phyloP scores from a whole-genome alignment of 805 yeast species.

The Kodamaea kaohsiungensis region DNA sequence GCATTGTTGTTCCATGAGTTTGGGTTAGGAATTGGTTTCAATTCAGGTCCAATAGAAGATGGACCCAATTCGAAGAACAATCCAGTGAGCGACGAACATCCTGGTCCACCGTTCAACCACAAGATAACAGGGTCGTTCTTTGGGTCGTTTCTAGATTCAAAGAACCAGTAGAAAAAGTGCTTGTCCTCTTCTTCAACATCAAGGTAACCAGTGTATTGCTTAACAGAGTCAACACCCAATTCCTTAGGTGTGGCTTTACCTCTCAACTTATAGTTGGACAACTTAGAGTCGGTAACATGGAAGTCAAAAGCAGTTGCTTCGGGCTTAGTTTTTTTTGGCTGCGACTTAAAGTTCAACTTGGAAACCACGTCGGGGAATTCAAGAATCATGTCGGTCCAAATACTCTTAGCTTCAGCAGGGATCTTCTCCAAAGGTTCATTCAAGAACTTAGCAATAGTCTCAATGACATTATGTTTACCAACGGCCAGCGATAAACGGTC shows the following conservation, averaged over 20 bases:
- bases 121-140: conserved; percentile 79
- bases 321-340: conserved; percentile 39
- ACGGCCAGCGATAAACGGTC: conserved; percentile 7
- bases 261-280: conserved; percentile 57
- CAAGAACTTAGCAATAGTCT: conserved; percentile 51
- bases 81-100: conserved; percentile 91
- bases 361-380: conserved; percentile 58
- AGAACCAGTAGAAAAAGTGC: conserved; percentile 91
- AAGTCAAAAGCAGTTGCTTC: conserved; percentile 32
- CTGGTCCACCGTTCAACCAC: conserved; percentile 97
- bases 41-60: conserved; percentile 62
- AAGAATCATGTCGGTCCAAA: conserved; percentile 66
- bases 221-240: conserved; percentile 78
- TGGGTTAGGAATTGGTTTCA: conserved; percentile 76
- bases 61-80: conserved; percentile 92
- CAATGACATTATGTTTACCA: conserved; percentile 32
- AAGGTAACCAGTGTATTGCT: conserved; percentile 83
- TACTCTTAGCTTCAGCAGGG: conserved; percentile 47
- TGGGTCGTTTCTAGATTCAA: conserved; percentile 90
- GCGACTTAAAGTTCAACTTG: conserved; percentile 49
- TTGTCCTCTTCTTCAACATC: conserved; percentile 82
- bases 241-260: conserved; percentile 58
- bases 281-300: conserved; percentile 39
- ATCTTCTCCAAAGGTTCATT: conserved; percentile 52
- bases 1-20: conserved; percentile 92